Conservation (phyloP, 345 rosid genomes). For the Eucalyptus cloeziana region DNA sequence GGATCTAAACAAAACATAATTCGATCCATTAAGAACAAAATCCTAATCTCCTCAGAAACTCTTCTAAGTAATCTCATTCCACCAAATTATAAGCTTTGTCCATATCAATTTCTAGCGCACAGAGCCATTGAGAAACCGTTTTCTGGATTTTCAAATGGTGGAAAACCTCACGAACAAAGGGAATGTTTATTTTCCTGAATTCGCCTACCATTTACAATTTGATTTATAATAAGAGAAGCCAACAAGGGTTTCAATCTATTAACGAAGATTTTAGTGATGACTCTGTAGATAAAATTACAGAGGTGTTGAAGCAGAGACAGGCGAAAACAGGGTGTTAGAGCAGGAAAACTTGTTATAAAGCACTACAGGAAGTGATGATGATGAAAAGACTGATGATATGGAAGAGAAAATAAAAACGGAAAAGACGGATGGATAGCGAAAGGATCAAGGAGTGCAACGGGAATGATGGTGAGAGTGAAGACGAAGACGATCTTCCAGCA, state of each 20-base stretch:
- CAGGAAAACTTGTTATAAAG: neutral
- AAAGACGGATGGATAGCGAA: neutral
- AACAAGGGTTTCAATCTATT: neutral
- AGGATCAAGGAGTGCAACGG: neutral
- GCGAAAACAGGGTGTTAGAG: neutral
- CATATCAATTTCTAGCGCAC: neutral
- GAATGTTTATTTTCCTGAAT: neutral
- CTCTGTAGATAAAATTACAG: neutral
- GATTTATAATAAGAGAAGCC: neutral
- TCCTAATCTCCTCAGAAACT: neutral
- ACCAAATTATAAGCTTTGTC: neutral
- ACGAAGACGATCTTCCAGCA: neutral
- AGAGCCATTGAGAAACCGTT: neutral
- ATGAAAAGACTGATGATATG: neutral
- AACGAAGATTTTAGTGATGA: neutral
- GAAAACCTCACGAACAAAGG: neutral
- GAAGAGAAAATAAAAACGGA: neutral
- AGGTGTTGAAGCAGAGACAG: neutral
- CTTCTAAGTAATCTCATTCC: neutral
- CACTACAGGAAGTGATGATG: neutral
- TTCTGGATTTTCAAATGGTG: neutral
- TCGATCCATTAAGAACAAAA: neutral
- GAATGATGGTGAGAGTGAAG: neutral
- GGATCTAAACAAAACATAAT: neutral
- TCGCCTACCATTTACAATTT: neutral